These are phyloP conservation scores for Alloteropsis semialata DNA, from an alignment of 176 grass and related monocot genomes.

Conservation along the genomic window DNA sequence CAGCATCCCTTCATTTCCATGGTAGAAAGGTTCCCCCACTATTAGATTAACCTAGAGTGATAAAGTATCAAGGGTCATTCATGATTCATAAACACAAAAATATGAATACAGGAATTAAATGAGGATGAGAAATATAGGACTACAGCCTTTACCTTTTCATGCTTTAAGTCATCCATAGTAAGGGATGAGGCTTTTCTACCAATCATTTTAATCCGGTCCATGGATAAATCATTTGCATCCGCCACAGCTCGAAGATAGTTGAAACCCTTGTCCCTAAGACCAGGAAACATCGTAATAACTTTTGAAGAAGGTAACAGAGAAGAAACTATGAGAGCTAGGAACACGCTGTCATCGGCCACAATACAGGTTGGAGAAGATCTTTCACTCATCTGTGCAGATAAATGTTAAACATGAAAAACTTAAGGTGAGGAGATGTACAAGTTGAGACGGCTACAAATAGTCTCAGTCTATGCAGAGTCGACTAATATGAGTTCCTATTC, in stretches of 20 bases:
- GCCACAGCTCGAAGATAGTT: conserved; percentile 63
- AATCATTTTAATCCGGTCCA: conserved; percentile 61
- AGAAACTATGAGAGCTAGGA: conserved; percentile 62
- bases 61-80: conserved; percentile 14
- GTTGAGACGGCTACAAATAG: not conserved
- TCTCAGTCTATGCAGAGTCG: not conserved
- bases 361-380: conserved; percentile 68
- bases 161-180: conserved; percentile 39
- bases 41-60: conserved; percentile 65
- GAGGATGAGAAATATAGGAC: not conserved
- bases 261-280: conserved; percentile 58
- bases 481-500: not conserved
- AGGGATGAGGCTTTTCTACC: conserved; percentile 54
- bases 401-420: conserved; percentile 27
- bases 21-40: conserved; percentile 83
- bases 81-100: not conserved
- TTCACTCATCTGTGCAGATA: conserved; percentile 50
- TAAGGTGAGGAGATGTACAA: conserved; percentile 8
- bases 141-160: conserved; percentile 64
- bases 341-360: conserved; percentile 85
- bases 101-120: conserved; percentile 14
- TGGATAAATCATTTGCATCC: conserved; percentile 67
- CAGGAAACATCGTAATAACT: conserved; percentile 74
- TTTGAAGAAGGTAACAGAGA: conserved; percentile 68
- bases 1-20: conserved; percentile 76